A percentile compares a stretch with the other conserved stretches of the same genome.
Conservation (phyloP, 2,329 filamentous ascomycete genomes). For the Aspergillus puulaauensis region DNA sequence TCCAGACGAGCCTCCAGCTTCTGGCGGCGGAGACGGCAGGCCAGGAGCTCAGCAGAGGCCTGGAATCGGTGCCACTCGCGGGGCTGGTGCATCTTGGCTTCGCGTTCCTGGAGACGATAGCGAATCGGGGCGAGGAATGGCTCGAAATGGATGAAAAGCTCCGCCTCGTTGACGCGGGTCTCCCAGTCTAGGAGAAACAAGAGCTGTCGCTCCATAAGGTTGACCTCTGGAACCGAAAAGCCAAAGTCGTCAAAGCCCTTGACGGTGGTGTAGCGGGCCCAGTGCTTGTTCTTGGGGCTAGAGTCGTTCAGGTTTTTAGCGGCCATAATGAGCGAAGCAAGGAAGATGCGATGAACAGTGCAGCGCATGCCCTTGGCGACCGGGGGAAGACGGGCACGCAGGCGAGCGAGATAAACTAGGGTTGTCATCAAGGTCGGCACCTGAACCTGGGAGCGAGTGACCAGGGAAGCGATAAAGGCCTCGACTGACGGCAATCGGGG, state of each 20-base stretch:
- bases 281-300: conserved; percentile 99
- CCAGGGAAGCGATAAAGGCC: conserved; percentile 87
- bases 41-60: conserved; percentile 35
- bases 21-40: conserved; percentile 37
- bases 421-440: conserved; percentile 97
- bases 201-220: conserved; percentile 99
- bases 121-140: conserved; percentile 86
- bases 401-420: conserved; percentile 84
- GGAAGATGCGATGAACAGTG: conserved; percentile 96
- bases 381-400: conserved; percentile 81
- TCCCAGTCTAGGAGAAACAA: conserved; percentile 95
- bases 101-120: conserved; percentile 51
- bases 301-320: conserved; percentile 99
- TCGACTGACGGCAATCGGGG: conserved; percentile 73
- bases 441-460: conserved; percentile 92
- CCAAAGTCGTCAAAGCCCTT: conserved; percentile 73
- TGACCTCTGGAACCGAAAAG: conserved; percentile 93
- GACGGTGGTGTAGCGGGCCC: conserved; percentile 88
- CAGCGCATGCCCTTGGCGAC: conserved; percentile 95
- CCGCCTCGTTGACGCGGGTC: conserved; percentile 76
- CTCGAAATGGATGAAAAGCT: conserved; percentile 84
- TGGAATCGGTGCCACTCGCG: conserved; percentile 40
- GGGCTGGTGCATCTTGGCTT: conserved; percentile 34
- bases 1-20: conserved; percentile 34
- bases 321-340: conserved; percentile 64